A percentile compares a stretch with the other conserved stretches of the same genome.
Conservation (phyloP, 164 flowering plant genomes). For the Nymphaea colorata region DNA sequence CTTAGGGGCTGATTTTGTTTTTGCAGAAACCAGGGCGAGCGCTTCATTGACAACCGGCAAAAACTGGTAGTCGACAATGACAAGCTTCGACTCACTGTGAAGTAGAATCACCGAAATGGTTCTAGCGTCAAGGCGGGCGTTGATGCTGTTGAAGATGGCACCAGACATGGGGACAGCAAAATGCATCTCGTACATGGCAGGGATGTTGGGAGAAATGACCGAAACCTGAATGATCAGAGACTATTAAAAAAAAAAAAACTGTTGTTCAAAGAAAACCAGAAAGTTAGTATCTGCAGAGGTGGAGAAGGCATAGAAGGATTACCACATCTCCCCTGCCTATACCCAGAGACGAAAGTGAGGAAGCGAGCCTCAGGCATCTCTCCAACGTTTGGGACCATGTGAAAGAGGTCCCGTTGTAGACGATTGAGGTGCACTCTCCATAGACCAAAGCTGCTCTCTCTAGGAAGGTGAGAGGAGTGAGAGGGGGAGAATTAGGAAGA, state of each 20-base stretch:
- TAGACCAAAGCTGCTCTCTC: constrained; percentile 19
- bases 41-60: constrained; percentile 50
- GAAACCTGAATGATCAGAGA: constrained; percentile 46
- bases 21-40: too few relatives aligned
- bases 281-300: not conserved
- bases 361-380: constrained; percentile 24
- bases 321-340: constrained; percentile 21
- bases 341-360: constrained; percentile 18
- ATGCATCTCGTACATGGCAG: constrained; percentile 89
- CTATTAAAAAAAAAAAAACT: too few relatives aligned
- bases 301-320: not conserved
- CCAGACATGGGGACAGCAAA: constrained; percentile 96
- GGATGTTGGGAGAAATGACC: constrained; percentile 81
- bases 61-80: constrained; percentile 93
- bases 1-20: too few relatives aligned
- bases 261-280: too few relatives aligned
- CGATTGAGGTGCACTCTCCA: constrained; percentile 19
- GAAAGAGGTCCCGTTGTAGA: constrained; percentile 14
- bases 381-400: constrained; percentile 26
- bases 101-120: constrained; percentile 68
- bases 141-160: constrained; percentile 73
- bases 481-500: constrained; percentile 21
- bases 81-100: constrained; percentile 50
- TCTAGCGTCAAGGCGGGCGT: constrained; percentile 68
- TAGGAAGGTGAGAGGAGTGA: constrained; percentile 30